Conservation (phyloP, 1,139 yeast genomes). For the Geotrichum histeridarum region DNA sequence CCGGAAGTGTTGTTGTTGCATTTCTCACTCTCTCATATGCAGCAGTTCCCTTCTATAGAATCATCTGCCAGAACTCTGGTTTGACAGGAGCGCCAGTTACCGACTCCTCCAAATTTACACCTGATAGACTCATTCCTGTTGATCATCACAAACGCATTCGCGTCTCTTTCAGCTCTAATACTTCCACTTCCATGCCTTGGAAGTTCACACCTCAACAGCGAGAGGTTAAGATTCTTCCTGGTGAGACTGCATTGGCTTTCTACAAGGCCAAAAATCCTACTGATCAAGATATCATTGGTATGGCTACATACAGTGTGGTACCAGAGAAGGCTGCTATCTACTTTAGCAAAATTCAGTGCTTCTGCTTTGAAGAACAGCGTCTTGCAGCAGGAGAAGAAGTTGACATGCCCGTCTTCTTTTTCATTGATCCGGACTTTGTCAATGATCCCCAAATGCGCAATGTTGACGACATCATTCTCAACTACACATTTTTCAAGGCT, state of each 20-base stretch:
- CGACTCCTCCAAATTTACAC: constrained; percentile 70
- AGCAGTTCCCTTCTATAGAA: constrained; percentile 89
- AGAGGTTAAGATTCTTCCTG: constrained; percentile 90
- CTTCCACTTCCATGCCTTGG: constrained; percentile 92
- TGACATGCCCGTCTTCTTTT: constrained; percentile 98
- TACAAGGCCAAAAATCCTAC: constrained; percentile 86
- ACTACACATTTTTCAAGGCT: constrained; percentile 77
- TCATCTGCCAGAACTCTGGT: constrained; percentile 91
- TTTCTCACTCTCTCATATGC: constrained; percentile 81
- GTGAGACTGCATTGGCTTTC: constrained; percentile 95
- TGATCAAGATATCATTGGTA: constrained; percentile 87
- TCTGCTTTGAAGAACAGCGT: constrained; percentile 95
- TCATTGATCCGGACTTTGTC: constrained; percentile 95
- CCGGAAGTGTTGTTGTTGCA: constrained; percentile 63
- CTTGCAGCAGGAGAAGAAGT: constrained; percentile 95
- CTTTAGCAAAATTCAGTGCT: constrained; percentile 94
- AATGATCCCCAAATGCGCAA: constrained; percentile 91
- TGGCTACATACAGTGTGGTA: constrained; percentile 95
- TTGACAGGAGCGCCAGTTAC: constrained; percentile 95
- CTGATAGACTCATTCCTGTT: constrained; percentile 84
- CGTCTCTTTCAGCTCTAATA: constrained; percentile 84
- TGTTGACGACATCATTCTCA: constrained; percentile 82
- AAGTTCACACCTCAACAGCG: constrained; percentile 89
- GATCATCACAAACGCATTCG: constrained; percentile 78
- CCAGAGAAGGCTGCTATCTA: constrained; percentile 97